These are phyloP conservation scores for Arthrobotrys pseudoclavata DNA, from an alignment of 2,329 filamentous ascomycete genomes.

Conservation along the genomic window DNA sequence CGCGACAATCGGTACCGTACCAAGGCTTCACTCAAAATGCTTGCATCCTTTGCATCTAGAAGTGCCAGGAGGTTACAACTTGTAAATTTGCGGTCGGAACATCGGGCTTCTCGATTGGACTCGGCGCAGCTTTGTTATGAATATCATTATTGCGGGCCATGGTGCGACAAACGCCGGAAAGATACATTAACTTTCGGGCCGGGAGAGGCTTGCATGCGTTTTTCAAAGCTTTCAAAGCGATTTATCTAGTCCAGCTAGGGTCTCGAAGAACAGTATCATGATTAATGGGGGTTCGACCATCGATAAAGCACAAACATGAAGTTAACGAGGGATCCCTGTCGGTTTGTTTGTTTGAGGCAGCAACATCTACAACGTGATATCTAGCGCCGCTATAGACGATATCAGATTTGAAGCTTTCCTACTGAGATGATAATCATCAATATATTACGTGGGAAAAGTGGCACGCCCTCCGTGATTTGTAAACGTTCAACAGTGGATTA, in stretches of 20 bases:
- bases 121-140: too few relatives aligned
- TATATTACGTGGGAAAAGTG: not conserved
- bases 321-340: slow-evolving; percentile 7
- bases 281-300: not conserved
- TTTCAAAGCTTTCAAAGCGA: not conserved
- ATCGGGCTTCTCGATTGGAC: too few relatives aligned
- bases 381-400: slow-evolving; percentile 5
- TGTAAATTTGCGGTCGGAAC: too few relatives aligned
- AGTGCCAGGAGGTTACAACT: too few relatives aligned
- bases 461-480: not conserved
- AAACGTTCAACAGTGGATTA: not conserved
- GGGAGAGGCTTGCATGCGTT: not conserved
- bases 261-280: not conserved
- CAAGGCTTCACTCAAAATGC: not conserved
- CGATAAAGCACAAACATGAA: not conserved
- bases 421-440: not conserved
- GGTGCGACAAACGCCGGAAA: not conserved
- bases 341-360: not conserved
- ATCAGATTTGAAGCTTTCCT: not conserved
- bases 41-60: too few relatives aligned
- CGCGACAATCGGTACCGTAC: not conserved
- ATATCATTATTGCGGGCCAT: too few relatives aligned
- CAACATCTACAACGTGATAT: slow-evolving; percentile 11
- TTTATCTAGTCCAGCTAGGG: not conserved
- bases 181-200: not conserved